These are phyloP conservation scores for Neonectria magnoliae DNA, from an alignment of 2,329 filamentous ascomycete genomes.

Conservation along the genomic window DNA sequence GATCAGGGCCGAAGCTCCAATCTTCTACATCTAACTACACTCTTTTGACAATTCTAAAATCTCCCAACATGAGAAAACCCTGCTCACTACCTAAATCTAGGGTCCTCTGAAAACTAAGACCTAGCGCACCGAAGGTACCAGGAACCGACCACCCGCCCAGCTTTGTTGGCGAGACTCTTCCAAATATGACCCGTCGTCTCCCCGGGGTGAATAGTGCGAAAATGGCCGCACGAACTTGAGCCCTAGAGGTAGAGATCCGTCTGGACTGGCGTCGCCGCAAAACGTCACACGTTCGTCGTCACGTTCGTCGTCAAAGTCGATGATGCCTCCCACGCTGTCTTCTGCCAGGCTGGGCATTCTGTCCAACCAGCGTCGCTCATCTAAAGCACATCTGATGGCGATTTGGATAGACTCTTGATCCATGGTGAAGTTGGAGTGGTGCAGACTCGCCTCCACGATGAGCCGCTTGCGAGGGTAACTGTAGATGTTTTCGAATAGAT, in stretches of 20 bases:
- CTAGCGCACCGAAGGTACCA: constrained; percentile 25
- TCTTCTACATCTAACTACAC: not conserved
- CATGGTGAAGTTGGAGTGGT: constrained; percentile 54
- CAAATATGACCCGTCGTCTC: constrained; percentile 51
- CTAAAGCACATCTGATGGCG: constrained; percentile 50
- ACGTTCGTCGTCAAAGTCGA: constrained; percentile 53
- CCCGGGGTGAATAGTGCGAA: constrained; percentile 52
- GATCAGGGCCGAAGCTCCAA: not conserved
- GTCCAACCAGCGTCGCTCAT: constrained; percentile 50
- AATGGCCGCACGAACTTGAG: constrained; percentile 42
- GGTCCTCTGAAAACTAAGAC: not conserved
- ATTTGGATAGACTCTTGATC: constrained; percentile 58
- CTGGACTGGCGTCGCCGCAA: constrained; percentile 49
- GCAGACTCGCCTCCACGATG: constrained; percentile 52
- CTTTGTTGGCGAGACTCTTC: constrained; percentile 42
- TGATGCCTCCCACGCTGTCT: constrained; percentile 51
- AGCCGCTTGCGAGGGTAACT: constrained; percentile 57
- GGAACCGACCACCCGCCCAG: constrained; percentile 31
- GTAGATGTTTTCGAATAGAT: constrained; percentile 59
- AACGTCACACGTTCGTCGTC: constrained; percentile 46
- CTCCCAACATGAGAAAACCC: too few relatives aligned
- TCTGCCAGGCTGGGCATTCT: constrained; percentile 46
- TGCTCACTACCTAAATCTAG: not conserved
- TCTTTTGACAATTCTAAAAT: not conserved
- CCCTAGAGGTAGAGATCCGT: constrained; percentile 49